A percentile compares a stretch with the other conserved stretches of the same genome.
Evolutionary conservation across 768 basidiomycete species (phyloP).

Genomic region (Pleurotus citrinopileatus): DNA sequence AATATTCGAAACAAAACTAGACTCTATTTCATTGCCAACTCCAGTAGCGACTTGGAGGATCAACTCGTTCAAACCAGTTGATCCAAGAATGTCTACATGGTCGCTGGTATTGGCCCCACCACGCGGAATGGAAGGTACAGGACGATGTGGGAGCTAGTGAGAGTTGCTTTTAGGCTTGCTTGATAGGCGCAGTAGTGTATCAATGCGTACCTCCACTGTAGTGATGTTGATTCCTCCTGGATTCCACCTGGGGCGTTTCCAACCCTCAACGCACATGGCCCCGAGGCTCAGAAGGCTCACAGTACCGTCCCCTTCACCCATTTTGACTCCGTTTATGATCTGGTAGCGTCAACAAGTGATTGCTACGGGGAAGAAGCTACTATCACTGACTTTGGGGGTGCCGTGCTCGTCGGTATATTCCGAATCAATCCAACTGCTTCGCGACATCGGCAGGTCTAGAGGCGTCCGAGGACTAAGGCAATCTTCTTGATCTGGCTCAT

Average conservation of each 20-base stretch:
- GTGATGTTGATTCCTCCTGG: conserved; percentile 84
- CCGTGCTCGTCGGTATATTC: conserved; percentile 66
- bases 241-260: conserved; percentile 89
- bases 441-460: conserved; percentile 50
- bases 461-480: conserved; percentile 44
- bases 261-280: conserved; percentile 96
- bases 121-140: conserved; percentile 67
- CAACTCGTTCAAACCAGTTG: conserved; percentile 83
- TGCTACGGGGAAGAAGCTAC: background rate
- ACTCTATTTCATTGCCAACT: conserved; percentile 65
- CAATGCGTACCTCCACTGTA: conserved; percentile 72
- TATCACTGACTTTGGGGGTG: conserved; percentile 47
- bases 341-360: conserved; percentile 18
- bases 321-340: conserved; percentile 82
- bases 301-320: conserved; percentile 96
- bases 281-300: conserved; percentile 83
- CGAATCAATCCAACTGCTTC: conserved; percentile 81
- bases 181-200: background rate
- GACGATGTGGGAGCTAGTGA: conserved; percentile 73
- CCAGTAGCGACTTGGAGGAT: conserved; percentile 89
- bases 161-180: background rate
- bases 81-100: conserved; percentile 84
- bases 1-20: conserved; percentile 75
- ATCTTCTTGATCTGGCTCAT: conserved; percentile 34
- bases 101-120: conserved; percentile 93